These are phyloP conservation scores for Lycium ferocissimum DNA, from an alignment of 257 asterid genomes.

Conservation along the genomic window DNA sequence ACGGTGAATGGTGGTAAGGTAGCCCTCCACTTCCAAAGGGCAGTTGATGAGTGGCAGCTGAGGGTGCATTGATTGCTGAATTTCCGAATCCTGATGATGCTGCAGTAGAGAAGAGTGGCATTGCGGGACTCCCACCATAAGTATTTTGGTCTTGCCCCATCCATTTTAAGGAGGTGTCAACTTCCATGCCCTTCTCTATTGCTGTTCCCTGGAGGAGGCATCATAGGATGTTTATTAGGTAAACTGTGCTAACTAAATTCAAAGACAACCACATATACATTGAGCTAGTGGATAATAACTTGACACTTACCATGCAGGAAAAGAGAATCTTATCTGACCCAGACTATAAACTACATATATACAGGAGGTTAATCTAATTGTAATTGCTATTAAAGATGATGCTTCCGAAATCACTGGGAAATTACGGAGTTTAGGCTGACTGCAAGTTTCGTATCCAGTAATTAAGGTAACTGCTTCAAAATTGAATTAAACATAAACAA, in stretches of 20 bases:
- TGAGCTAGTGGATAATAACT: background rate
- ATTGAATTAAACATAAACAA: background rate
- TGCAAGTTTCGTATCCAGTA: too few species aligned
- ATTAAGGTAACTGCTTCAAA: too few species aligned
- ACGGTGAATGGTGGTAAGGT: conserved; percentile 45
- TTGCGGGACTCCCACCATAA: conserved; percentile 43
- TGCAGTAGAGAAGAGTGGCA: conserved; percentile 74
- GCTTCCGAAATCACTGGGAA: too few species aligned
- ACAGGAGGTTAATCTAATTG: too few species aligned
- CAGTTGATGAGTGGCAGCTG: conserved; percentile 50
- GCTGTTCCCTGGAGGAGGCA: conserved; percentile 64
- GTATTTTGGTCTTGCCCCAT: conserved; percentile 42
- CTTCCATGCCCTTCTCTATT: conserved; percentile 62
- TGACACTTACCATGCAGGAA: background rate
- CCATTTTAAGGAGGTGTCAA: conserved; percentile 55
- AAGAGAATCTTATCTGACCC: background rate
- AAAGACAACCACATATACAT: background rate
- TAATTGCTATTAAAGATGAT: too few species aligned
- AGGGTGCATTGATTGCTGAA: conserved; percentile 39
- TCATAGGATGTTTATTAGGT: background rate
- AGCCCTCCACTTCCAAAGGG: conserved; percentile 41
- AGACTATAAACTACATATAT: too few species aligned
- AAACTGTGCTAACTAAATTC: background rate
- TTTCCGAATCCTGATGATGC: conserved; percentile 98
- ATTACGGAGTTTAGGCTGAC: too few species aligned